Evolutionary conservation across 176 grass and related monocot genomes (phyloP).

Genomic region (maize (Zea mays)): DNA sequence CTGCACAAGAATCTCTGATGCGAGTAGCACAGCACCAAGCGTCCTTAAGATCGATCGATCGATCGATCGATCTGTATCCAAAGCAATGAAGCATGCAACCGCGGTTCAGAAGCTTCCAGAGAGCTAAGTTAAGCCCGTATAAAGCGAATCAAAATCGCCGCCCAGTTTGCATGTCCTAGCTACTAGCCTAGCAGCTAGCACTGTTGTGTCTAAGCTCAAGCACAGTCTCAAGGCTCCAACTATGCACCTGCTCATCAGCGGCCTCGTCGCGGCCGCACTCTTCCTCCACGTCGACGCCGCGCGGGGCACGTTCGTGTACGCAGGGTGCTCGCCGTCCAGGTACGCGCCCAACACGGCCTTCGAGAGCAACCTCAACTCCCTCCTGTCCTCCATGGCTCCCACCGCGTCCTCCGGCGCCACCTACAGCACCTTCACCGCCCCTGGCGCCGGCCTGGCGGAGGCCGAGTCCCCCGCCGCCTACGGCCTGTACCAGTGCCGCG

Average conservation of each 20-base stretch:
- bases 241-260: conserved; percentile 27
- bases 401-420: conserved; percentile 45
- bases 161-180: background rate
- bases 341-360: conserved; percentile 59
- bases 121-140: background rate
- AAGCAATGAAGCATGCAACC: background rate
- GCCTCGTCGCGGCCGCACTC: conserved; percentile 27
- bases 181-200: background rate
- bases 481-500: conserved; percentile 79
- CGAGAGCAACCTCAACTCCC: conserved; percentile 66
- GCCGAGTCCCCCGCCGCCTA: conserved; percentile 37
- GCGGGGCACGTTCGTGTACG: conserved; percentile 58
- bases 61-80: background rate
- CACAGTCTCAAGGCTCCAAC: background rate
- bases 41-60: background rate
- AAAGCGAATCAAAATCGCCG: background rate
- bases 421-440: conserved; percentile 65
- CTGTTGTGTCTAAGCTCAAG: background rate
- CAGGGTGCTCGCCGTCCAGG: conserved; percentile 72
- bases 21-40: background rate
- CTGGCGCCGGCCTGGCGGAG: background rate
- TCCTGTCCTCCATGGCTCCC: conserved; percentile 63
- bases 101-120: conserved; percentile 17
- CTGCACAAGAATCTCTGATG: conserved; percentile 22
- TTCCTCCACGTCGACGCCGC: conserved; percentile 41